These are phyloP conservation scores for Priceomyces carsonii DNA, from an alignment of 805 yeast species.

Conservation along the genomic window DNA sequence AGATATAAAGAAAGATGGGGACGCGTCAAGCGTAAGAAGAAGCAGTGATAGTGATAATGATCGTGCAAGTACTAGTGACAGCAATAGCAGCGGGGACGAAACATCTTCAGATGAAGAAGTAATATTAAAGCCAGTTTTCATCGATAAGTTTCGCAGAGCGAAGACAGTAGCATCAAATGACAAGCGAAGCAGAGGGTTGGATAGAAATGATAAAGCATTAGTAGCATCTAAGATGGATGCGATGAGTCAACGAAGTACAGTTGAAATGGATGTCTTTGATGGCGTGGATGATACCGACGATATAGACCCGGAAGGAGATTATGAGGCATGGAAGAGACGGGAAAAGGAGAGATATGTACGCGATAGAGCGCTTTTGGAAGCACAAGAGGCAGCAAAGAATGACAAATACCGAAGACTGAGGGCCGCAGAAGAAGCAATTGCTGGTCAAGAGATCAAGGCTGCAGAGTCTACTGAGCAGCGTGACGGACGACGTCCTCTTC, in stretches of 20 bases:
- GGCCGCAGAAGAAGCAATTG: slow-evolving; percentile 7
- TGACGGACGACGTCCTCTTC: too few species aligned
- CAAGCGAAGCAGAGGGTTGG: slow-evolving; percentile 1
- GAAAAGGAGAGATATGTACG: slow-evolving; percentile 25
- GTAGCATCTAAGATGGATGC: slow-evolving; percentile 5
- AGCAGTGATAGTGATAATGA: background rate
- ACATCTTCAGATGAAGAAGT: slow-evolving; percentile 10
- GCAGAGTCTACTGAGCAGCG: too few species aligned
- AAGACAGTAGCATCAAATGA: slow-evolving; percentile 5
- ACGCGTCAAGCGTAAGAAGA: background rate
- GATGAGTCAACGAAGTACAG: background rate
- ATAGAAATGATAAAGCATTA: slow-evolving; percentile 1
- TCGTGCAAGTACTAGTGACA: background rate
- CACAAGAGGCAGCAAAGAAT: slow-evolving; percentile 26
- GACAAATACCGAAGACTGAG: slow-evolving; percentile 22
- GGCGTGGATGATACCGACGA: slow-evolving; percentile 38
- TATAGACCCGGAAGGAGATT: slow-evolving; percentile 34
- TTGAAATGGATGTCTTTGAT: slow-evolving; percentile 18
- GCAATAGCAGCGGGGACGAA: slow-evolving; percentile 2
- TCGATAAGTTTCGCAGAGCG: slow-evolving; percentile 10
- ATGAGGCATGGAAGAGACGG: slow-evolving; percentile 28
- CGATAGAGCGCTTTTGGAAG: slow-evolving; percentile 19
- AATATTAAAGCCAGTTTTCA: slow-evolving; percentile 14
- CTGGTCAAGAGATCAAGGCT: slow-evolving; percentile 6
- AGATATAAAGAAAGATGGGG: too few species aligned